These are phyloP conservation scores for Pleurotus citrinopileatus DNA, from an alignment of 768 basidiomycete genomes.

Conservation along the genomic window DNA sequence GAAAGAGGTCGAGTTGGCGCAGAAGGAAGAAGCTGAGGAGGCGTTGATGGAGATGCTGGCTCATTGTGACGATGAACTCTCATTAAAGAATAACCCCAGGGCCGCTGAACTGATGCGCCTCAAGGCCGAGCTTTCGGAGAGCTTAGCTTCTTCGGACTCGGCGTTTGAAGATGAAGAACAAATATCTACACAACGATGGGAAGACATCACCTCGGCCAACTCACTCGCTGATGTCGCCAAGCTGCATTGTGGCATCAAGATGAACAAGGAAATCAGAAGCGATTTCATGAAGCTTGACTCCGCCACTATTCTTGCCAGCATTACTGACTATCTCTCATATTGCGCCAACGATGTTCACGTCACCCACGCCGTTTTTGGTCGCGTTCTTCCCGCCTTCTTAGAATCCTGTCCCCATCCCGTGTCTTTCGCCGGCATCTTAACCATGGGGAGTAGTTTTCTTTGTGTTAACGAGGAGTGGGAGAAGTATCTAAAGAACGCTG, in stretches of 20 bases:
- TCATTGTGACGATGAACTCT: constrained; percentile 44
- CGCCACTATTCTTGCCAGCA: constrained; percentile 58
- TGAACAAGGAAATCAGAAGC: constrained; percentile 76
- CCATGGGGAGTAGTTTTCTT: constrained; percentile 91
- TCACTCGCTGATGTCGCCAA: constrained; percentile 90
- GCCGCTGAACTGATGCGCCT: constrained; percentile 36
- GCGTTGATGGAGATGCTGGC: constrained; percentile 42
- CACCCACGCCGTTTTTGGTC: constrained; percentile 78
- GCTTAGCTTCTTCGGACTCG: constrained; percentile 17
- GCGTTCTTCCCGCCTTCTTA: constrained; percentile 80
- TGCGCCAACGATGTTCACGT: constrained; percentile 83
- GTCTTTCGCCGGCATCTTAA: constrained; percentile 85
- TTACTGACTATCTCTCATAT: constrained; percentile 78
- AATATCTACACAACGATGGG: constrained; percentile 64
- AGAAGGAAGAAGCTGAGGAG: constrained; percentile 61
- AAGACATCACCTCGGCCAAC: constrained; percentile 89
- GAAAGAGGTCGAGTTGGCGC: constrained; percentile 52
- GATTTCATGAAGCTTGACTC: constrained; percentile 73
- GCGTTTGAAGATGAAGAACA: constrained; percentile 27
- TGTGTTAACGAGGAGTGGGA: constrained; percentile 92
- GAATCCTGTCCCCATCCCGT: constrained; percentile 87
- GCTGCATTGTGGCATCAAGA: constrained; percentile 77
- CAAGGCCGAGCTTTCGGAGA: constrained; percentile 37
- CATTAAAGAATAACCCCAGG: constrained; percentile 45
- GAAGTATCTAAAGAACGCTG: constrained; percentile 74